These are phyloP conservation scores for Emericellopsis cladophorae DNA, from an alignment of 2,329 filamentous ascomycete genomes.

Conservation along the genomic window DNA sequence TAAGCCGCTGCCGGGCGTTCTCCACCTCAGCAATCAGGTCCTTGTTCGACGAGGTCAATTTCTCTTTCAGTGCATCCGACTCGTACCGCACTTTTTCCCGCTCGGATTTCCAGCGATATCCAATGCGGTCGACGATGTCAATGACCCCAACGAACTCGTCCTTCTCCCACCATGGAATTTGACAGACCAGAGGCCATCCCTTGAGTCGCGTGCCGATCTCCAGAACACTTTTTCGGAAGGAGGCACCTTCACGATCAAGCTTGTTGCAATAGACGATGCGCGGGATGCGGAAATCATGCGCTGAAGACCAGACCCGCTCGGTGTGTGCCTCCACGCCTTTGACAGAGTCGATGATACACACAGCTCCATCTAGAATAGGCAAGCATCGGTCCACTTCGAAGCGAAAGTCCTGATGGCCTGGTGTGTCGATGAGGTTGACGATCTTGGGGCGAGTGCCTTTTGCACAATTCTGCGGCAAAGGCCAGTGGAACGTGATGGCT, in stretches of 20 bases:
- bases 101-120: conserved; percentile 54
- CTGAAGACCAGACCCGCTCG: conserved; percentile 90
- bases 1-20: conserved; percentile 60
- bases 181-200: conserved; percentile 82
- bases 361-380: conserved; percentile 74
- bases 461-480: conserved; percentile 37
- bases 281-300: conserved; percentile 74
- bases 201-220: conserved; percentile 71
- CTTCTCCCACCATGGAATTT: conserved; percentile 88
- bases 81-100: conserved; percentile 22
- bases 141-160: conserved; percentile 73
- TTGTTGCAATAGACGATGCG: conserved; percentile 70
- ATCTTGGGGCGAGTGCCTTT: conserved; percentile 41
- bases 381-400: conserved; percentile 92
- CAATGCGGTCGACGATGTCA: conserved; percentile 66
- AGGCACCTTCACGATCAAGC: conserved; percentile 64
- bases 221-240: conserved; percentile 72
- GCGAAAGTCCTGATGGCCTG: conserved; percentile 92
- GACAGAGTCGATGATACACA: conserved; percentile 88
- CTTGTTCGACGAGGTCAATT: conserved; percentile 31
- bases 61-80: conserved; percentile 16
- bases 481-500: conserved; percentile 92
- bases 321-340: conserved; percentile 95
- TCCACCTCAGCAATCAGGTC: conserved; percentile 55
- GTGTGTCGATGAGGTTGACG: conserved; percentile 90